Conservation (phyloP, 83 land plant genomes). For the Picea abies region DNA sequence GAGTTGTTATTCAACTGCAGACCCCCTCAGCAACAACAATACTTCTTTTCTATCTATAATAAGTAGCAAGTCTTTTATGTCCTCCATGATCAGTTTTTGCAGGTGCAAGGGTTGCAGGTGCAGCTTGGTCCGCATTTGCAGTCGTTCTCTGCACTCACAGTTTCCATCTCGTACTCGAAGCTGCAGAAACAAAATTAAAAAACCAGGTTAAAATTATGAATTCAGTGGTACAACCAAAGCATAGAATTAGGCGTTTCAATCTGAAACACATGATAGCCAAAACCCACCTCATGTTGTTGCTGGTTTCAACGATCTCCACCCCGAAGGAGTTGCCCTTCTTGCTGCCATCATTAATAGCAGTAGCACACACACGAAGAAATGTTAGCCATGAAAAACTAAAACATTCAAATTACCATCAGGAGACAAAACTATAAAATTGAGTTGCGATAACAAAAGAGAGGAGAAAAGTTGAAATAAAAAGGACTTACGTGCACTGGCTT, state of each 20-base stretch:
- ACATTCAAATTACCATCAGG: background rate
- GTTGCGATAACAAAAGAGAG: background rate
- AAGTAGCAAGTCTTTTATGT: too few relatives aligned
- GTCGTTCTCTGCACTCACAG: background rate
- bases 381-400: too few relatives aligned
- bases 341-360: background rate
- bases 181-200: background rate
- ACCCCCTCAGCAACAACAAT: too few relatives aligned
- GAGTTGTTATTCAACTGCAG: too few relatives aligned
- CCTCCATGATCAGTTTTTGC: background rate
- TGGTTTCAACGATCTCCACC: background rate
- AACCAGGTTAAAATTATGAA: background rate
- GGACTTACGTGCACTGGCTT: slow-evolving; percentile 41
- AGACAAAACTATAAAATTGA: background rate
- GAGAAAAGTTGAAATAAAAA: background rate
- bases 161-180: background rate
- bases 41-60: too few relatives aligned
- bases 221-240: background rate
- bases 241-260: background rate
- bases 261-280: background rate
- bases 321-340: background rate
- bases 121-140: slow-evolving; percentile 1
- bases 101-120: background rate
- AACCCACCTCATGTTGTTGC: background rate
- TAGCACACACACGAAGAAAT: background rate